A percentile compares a stretch with the other conserved stretches of the same genome.
phyloP scores from a whole-genome alignment of 1,139 yeast species.

The Scheffersomyces quercinus region DNA sequence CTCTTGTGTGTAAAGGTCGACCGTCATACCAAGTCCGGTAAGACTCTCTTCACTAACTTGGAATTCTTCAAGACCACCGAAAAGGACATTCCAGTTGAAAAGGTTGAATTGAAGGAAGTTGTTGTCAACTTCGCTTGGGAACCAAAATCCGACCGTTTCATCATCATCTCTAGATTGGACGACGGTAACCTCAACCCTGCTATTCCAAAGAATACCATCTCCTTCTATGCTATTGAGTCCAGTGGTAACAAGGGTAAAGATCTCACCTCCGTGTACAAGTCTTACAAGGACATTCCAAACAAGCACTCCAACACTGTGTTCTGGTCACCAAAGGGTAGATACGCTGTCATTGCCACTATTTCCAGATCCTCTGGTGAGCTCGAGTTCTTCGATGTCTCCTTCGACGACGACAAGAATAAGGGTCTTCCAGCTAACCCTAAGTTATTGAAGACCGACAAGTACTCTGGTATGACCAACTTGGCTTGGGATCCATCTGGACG shows the following conservation, averaged over 20 bases:
- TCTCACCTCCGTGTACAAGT: slow-evolving; percentile 32
- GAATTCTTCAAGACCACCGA: slow-evolving; percentile 89
- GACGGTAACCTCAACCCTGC: slow-evolving; percentile 66
- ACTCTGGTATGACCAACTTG: slow-evolving; percentile 78
- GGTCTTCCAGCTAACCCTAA: slow-evolving; percentile 60
- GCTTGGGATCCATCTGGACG: slow-evolving; percentile 98
- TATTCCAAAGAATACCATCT: slow-evolving; percentile 66
- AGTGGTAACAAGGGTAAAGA: slow-evolving; percentile 25
- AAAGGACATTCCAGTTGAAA: slow-evolving; percentile 92
- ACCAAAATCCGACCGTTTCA: slow-evolving; percentile 86
- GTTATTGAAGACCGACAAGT: slow-evolving; percentile 63
- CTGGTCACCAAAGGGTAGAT: slow-evolving; percentile 96
- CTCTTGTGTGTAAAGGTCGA: slow-evolving; percentile 92
- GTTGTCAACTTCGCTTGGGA: slow-evolving; percentile 94
- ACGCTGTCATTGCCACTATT: slow-evolving; percentile 74
- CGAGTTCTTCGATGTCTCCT: slow-evolving; percentile 79
- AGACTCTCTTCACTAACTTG: slow-evolving; percentile 86
- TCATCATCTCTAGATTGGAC: slow-evolving; percentile 69
- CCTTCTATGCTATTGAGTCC: slow-evolving; percentile 83
- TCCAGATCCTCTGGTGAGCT: slow-evolving; percentile 66
- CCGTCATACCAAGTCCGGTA: slow-evolving; percentile 94
- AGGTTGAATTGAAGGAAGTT: slow-evolving; percentile 87
- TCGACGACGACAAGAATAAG: slow-evolving; percentile 68
- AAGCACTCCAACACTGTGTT: slow-evolving; percentile 72
- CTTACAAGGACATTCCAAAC: slow-evolving; percentile 52